Evolutionary conservation across 2,329 filamentous ascomycete species (phyloP), one percentile per base, ranked within the genome.

Genomic region (Hawksworthiomyces lignivorus): DNA sequence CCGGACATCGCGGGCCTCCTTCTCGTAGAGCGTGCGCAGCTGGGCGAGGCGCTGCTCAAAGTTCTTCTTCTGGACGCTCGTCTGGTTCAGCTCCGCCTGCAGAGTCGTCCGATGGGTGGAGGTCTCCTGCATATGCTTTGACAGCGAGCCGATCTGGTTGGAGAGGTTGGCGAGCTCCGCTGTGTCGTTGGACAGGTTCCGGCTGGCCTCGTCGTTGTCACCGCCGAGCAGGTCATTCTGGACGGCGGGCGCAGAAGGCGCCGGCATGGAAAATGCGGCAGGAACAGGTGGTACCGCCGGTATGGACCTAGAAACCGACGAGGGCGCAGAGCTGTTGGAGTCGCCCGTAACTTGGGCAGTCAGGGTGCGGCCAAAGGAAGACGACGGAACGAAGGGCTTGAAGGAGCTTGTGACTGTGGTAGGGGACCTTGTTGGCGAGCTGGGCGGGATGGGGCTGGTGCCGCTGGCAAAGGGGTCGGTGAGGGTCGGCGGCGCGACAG

Each of bases 121-220:
- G 2, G 95, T 84, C 52, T 90, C 87, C 58, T 95, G 87, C 80
- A 94, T 95, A 64, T 98, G 88, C 56, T 83, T 94, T 0, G 89
- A 84, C 42, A 98, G 66, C 3, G 85, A 90, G 24, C 87, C 82
- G 50, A 98, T 87, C 61, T 97, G 92, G 60, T 94, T 97, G 1
- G 90, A 96, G 52, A 98, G 72, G 58, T 98, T 97, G 39, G 89
- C 92, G 44, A 98, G 73, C 60, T 98, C 92, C 0, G 85, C 83
- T 3, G 89, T 92, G 57, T 98, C 92, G 50, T 81, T 83, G 1
- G 84, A 92, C 20, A 97, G 69, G 59, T 85, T 94, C 61, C 84
- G 92, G 63, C 82, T 90, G 42, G 89, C 80, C 55, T 94, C 88
- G 50, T 97, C 90, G 50, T 82, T 83, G 53, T 96, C 89, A 14